A percentile compares a stretch with the other conserved stretches of the same genome.
Conservation (phyloP, 2,329 filamentous ascomycete species). For the Hirsutella rhossiliensis region DNA sequence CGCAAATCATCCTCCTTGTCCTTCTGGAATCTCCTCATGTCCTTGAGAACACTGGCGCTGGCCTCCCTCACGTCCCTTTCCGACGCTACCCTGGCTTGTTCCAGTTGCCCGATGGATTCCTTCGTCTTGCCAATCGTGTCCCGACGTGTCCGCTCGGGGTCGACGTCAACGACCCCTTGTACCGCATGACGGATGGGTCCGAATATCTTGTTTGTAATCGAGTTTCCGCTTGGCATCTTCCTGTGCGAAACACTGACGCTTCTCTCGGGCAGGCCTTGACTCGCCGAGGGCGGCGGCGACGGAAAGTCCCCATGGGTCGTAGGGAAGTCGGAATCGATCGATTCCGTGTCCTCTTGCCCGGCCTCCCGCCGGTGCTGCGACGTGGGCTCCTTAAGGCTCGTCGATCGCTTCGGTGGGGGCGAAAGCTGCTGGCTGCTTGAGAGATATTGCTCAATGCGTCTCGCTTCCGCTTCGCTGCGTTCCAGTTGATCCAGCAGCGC, state of each 20-base stretch:
- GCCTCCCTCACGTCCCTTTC: slow-evolving; percentile 91
- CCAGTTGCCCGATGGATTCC: slow-evolving; percentile 74
- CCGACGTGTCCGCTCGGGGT: slow-evolving; percentile 82
- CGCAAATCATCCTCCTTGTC: slow-evolving; percentile 93
- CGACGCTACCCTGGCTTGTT: slow-evolving; percentile 80
- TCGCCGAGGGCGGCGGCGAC: slow-evolving; percentile 56
- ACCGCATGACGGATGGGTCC: slow-evolving; percentile 91
- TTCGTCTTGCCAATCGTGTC: slow-evolving; percentile 94
- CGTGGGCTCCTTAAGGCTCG: slow-evolving; percentile 39
- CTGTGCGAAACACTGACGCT: slow-evolving; percentile 45
- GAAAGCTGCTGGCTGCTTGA: slow-evolving; percentile 55
- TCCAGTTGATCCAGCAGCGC: slow-evolving; percentile 78
- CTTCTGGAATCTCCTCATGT: slow-evolving; percentile 82
- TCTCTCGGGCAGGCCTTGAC: slow-evolving; percentile 55
- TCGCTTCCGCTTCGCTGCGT: slow-evolving; percentile 82
- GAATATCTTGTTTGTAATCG: slow-evolving; percentile 88
- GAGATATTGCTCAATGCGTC: slow-evolving; percentile 87
- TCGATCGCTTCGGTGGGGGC: slow-evolving; percentile 54
- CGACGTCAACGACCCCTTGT: slow-evolving; percentile 90
- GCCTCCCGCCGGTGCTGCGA: slow-evolving; percentile 41
- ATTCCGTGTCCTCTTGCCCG: slow-evolving; percentile 66
- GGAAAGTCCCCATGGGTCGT: slow-evolving; percentile 65
- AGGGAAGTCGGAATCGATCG: slow-evolving; percentile 92
- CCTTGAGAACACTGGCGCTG: slow-evolving; percentile 74
- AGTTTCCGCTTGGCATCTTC: slow-evolving; percentile 76